A percentile compares a stretch with the other conserved stretches of the same genome.
Conservation (phyloP, 2,329 filamentous ascomycete genomes). For the Tympanopsis confertula region DNA sequence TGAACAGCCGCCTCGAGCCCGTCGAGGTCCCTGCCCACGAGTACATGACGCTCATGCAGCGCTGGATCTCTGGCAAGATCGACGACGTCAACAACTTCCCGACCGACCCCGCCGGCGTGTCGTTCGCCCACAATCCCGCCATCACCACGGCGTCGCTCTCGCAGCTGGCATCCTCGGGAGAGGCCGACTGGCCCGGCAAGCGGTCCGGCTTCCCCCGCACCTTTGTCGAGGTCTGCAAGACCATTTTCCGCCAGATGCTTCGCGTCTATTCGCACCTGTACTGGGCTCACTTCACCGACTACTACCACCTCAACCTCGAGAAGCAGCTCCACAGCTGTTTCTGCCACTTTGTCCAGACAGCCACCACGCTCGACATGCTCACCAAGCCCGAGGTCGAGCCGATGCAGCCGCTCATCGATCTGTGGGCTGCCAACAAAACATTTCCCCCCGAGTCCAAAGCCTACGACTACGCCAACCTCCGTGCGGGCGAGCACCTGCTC, state of each 20-base stretch:
- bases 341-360: slow-evolving; percentile 71
- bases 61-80: slow-evolving; percentile 94
- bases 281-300: slow-evolving; percentile 84
- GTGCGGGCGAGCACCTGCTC: slow-evolving; percentile 45
- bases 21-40: slow-evolving; percentile 86
- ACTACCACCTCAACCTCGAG: slow-evolving; percentile 71
- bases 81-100: slow-evolving; percentile 84
- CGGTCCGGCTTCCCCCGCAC: slow-evolving; percentile 83
- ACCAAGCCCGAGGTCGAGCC: slow-evolving; percentile 85
- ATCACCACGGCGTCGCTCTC: slow-evolving; percentile 47
- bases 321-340: slow-evolving; percentile 81
- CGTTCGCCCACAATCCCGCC: slow-evolving; percentile 50
- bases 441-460: slow-evolving; percentile 67
- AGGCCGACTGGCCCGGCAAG: slow-evolving; percentile 75
- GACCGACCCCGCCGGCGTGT: slow-evolving; percentile 64
- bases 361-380: slow-evolving; percentile 72
- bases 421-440: slow-evolving; percentile 81
- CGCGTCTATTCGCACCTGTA: slow-evolving; percentile 96
- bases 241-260: slow-evolving; percentile 96
- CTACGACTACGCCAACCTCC: slow-evolving; percentile 52
- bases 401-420: slow-evolving; percentile 86
- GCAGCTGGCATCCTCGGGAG: slow-evolving; percentile 43
- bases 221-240: slow-evolving; percentile 82
- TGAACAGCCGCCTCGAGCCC: slow-evolving; percentile 75
- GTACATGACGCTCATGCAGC: slow-evolving; percentile 91